These are phyloP conservation scores for Penicillium sp. DNA, from an alignment of 2,329 filamentous ascomycete genomes.

Conservation along the genomic window DNA sequence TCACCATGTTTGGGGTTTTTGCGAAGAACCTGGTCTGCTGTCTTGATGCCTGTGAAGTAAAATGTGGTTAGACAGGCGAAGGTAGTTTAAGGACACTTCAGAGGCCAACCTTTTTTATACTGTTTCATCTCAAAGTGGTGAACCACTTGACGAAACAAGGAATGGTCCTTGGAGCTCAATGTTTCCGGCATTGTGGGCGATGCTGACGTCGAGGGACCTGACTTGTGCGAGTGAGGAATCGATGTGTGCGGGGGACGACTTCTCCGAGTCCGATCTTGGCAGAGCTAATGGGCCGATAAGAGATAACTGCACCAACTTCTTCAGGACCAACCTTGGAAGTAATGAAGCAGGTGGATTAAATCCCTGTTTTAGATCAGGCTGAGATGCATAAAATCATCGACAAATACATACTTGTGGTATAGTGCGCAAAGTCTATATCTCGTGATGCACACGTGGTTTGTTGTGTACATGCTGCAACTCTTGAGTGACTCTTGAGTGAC, in stretches of 20 bases:
- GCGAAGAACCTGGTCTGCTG: constrained; percentile 88
- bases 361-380: neutral
- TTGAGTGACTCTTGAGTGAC: neutral
- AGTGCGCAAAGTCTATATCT: neutral
- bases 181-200: constrained; percentile 39
- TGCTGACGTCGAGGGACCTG: constrained; percentile 21
- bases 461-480: neutral
- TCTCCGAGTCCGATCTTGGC: constrained; percentile 24
- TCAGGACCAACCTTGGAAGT: neutral
- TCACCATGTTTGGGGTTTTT: constrained; percentile 95
- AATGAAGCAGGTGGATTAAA: neutral
- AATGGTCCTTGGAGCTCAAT: constrained; percentile 70
- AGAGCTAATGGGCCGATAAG: constrained; percentile 20
- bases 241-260: constrained; percentile 31
- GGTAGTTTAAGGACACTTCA: neutral
- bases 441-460: neutral
- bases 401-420: neutral
- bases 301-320: constrained; percentile 11
- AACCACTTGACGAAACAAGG: constrained; percentile 89
- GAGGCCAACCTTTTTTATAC: constrained; percentile 67
- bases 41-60: constrained; percentile 63
- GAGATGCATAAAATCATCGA: neutral
- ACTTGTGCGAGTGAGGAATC: constrained; percentile 28
- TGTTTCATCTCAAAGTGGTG: constrained; percentile 97
- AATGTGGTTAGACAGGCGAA: constrained; percentile 16